phyloP scores from a whole-genome alignment of 208 protist genomes.

The Crithidia bombi region DNA sequence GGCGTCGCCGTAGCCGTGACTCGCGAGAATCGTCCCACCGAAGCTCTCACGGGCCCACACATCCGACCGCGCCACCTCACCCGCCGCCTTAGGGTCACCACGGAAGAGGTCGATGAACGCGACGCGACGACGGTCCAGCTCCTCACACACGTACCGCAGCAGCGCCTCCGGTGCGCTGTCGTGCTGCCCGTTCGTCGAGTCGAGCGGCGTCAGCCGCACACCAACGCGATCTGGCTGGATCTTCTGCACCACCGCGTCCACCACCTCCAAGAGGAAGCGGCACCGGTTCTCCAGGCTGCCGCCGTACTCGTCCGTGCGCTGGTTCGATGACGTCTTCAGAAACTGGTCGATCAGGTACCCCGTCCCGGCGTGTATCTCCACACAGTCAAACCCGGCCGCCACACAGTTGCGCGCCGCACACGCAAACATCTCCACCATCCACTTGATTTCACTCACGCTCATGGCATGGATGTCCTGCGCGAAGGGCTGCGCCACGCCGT shows the following conservation, averaged over 20 bases:
- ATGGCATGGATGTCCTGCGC: conserved; percentile 39
- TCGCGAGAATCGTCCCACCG: conserved; percentile 21
- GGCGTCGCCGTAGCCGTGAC: conserved; percentile 23
- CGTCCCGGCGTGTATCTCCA: conserved; percentile 91
- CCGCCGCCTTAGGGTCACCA: conserved; percentile 27
- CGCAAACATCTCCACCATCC: conserved; percentile 57
- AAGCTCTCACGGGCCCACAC: conserved; percentile 27
- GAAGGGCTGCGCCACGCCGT: conserved; percentile 37
- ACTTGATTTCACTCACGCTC: conserved; percentile 61
- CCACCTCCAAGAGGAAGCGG: conserved; percentile 76
- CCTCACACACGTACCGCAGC: conserved; percentile 53
- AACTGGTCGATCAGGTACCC: conserved; percentile 93
- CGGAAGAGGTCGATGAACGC: conserved; percentile 54
- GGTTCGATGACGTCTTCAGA: conserved; percentile 63
- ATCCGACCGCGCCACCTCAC: conserved; percentile 5
- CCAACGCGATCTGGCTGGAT: conserved; percentile 48
- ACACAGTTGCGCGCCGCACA: conserved; percentile 65
- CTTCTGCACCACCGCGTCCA: conserved; percentile 52
- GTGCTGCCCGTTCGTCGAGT: conserved; percentile 41
- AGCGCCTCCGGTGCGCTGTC: conserved; percentile 46
- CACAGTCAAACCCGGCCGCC: conserved; percentile 86
- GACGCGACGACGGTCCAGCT: conserved; percentile 50
- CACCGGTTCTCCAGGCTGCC: conserved; percentile 78
- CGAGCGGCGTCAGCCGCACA: conserved; percentile 70
- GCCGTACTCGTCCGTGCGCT: conserved; percentile 88